Base-by-base conservation (phyloP, 805 yeast genomes). In the Saturnispora galanensis region DNA sequence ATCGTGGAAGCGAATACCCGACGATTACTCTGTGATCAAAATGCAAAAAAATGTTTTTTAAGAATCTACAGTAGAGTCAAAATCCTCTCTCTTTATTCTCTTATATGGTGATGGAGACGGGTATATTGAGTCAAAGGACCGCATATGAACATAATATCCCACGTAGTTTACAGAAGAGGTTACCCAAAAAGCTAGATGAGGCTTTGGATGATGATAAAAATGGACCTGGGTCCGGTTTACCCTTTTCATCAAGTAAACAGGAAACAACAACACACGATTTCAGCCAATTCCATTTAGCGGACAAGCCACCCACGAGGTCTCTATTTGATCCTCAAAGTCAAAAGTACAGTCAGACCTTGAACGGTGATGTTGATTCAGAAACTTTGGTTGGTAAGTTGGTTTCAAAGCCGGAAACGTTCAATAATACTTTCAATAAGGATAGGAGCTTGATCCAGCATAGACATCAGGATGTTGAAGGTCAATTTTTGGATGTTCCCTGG, bases 301-400 rank as follows among this genome's bases (percentile, higher is more conserved):
- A 62, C 38, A 71, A 65, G 32, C 80, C 79, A 10, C 81, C 81
- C 1, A 55, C 66, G 5, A 59, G 69, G 47, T 74, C 80, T 3
- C 62, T 76, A 21, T 70, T 67, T 49, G 81, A 76, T 50, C 62
- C 73, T 4, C n/a, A 21, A 32, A 31, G 34, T 66, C 56, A 34
- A 42, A 64, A 39, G 69, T 69, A 39, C 71, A 70, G 42, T 67
- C 69, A 6, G 62, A 64, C 11, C 62, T 60, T 33, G 13, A 36
- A 28, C n/a, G 39, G 62, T 63, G 40, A 35, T 30, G 56, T 17
- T 3, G 39, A 30, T 30, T 16, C 41, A 39, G 39, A 31, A 17
- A 41, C 26, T 17, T 13, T 35, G n/a, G 34, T 58, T 37, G 68
- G 65, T 35, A 67, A 73, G 2, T 66, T 73, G 49, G 63, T 50